Base-by-base conservation (phyloP, 2,329 filamentous ascomycete species). In the Ceratocystis diversiconidia region DNA sequence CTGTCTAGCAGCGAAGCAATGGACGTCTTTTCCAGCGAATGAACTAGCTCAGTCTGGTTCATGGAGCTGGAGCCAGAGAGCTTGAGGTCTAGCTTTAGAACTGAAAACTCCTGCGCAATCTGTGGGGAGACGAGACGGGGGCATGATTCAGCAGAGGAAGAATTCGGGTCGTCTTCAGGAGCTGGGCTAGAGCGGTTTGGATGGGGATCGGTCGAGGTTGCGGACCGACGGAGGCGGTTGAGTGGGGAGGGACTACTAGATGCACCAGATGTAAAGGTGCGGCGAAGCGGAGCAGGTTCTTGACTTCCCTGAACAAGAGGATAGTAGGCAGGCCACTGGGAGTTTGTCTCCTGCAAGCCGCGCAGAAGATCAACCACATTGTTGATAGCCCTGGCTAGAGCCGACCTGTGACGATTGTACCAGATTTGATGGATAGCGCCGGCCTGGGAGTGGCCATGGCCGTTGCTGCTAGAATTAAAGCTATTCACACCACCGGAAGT, bases 101-200 rank as follows among this genome's bases (percentile, higher is more conserved):
- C 87, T 0, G 92, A 97, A 71, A 97, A 96, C 72, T 99, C 92
- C 70, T 96, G 90, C 2, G 92, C 90, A 69, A 97, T 91, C 74
- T 97, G 90, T 36, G 91, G 90, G 1, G 90, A 90, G 68, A 97
- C 87, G 28, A 99, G 80, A 69, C 94, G 82, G 15, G 92, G 92
- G 28, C 7, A 59, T 17, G 52, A 30, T n/a, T 32, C 52, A 72
- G 95, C 91, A 41, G 63, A 55, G 12, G 52, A 32, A 8, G 82
- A 75, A 2, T 76, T 74, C 44, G 79, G 73, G 68, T 85, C 84
- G 65, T 77, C 79, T 70, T 89, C 84, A 25, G 52, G 5, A 30
- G 52, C 52, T n/a, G 83, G 85, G 36, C 36, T 41, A 22, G 82
- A 77, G 68, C 81, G 83, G 74, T 90, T 95, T 5, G 89, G 90